These are phyloP conservation scores for Solanum ossicruentum DNA, from an alignment of 257 asterid genomes.

Conservation along the genomic window DNA sequence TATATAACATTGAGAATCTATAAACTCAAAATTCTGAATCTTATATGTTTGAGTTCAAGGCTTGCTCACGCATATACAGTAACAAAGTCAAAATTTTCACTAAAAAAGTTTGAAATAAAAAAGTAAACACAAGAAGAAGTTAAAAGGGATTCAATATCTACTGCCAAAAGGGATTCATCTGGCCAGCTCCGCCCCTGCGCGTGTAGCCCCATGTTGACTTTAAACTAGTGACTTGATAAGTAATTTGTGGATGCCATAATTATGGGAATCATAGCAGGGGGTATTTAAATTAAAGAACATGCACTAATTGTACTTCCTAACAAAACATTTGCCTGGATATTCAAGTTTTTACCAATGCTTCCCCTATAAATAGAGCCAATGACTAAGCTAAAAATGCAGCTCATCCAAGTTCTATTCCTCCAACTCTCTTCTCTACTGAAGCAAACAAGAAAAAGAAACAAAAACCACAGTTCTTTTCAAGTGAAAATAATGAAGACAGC, in stretches of 20 bases:
- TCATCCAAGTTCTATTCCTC: not conserved
- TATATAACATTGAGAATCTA: not conserved
- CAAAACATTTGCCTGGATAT: not conserved
- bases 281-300: not conserved
- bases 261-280: not conserved
- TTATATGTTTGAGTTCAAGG: too few relatives aligned
- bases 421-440: not conserved
- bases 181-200: not conserved
- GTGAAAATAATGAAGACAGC: constrained; percentile 19
- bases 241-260: not conserved
- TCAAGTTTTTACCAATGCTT: not conserved
- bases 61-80: not conserved
- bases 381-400: not conserved
- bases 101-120: too few relatives aligned
- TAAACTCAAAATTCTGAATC: not conserved
- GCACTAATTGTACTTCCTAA: not conserved
- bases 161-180: too few relatives aligned
- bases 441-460: not conserved
- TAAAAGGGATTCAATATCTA: too few relatives aligned
- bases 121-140: too few relatives aligned
- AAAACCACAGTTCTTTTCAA: not conserved
- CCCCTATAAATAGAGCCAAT: not conserved
- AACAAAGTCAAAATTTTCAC: too few relatives aligned
- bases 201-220: not conserved
- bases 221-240: not conserved